Percentiles rank a stretch among this genome's conserved stretches.
These are phyloP conservation scores for Mycocentrospora acerina DNA, from an alignment of 2,329 filamentous ascomycete species.

Conservation along the genomic window DNA sequence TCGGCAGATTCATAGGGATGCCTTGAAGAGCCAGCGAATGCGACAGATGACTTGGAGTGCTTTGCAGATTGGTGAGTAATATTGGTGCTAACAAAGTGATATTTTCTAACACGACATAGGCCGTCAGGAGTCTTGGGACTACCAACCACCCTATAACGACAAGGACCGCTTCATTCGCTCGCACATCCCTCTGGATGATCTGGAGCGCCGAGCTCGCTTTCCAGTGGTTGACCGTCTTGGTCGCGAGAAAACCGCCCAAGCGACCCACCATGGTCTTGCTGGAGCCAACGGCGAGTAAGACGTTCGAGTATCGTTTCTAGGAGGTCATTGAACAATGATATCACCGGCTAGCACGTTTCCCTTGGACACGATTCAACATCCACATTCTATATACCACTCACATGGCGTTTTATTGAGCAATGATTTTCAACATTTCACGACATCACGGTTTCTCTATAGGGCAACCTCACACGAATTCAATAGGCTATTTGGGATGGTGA, in stretches of 20 bases:
- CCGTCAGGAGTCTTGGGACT: conserved; percentile 73
- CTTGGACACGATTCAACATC: no score
- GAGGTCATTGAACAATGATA: no score
- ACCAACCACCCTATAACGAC: conserved; percentile 72
- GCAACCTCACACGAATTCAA: no score
- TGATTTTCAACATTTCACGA: no score
- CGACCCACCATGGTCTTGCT: conserved; percentile 38
- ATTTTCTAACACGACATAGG: conserved; percentile 16
- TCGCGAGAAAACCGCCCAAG: conserved; percentile 34
- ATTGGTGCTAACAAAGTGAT: neutral
- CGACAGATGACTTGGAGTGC: conserved; percentile 78
- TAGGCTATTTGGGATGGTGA: no score
- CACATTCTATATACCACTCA: no score
- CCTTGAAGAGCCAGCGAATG: conserved; percentile 75
- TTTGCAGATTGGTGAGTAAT: conserved; percentile 65
- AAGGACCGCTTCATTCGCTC: conserved; percentile 75
- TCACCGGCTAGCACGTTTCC: no score
- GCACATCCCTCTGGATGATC: conserved; percentile 75
- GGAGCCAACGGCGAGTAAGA: conserved; percentile 38
- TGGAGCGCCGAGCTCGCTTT: conserved; percentile 74
- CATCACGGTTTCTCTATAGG: no score
- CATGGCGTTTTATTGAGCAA: no score
- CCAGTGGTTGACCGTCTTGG: conserved; percentile 57
- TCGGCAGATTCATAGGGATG: conserved; percentile 70
- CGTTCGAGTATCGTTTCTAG: no score